These are phyloP conservation scores for Blastobotrys serpentis DNA, from an alignment of 1,139 yeast genomes.

Conservation along the genomic window DNA sequence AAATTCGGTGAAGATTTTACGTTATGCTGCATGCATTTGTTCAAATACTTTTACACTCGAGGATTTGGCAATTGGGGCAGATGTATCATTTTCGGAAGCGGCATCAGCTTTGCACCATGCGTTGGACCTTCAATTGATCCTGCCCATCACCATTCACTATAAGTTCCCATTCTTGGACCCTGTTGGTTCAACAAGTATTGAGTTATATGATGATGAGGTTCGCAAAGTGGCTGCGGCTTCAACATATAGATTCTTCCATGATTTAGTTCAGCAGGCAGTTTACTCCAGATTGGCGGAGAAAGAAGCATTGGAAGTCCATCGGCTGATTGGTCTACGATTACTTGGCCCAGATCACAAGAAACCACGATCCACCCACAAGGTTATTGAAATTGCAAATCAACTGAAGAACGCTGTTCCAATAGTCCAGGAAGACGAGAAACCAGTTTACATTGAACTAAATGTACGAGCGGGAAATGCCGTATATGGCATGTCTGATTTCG, in stretches of 20 bases:
- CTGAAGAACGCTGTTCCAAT: constrained; percentile 32
- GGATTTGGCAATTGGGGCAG: constrained; percentile 46
- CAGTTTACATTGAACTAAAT: constrained; percentile 29
- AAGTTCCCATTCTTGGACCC: constrained; percentile 50
- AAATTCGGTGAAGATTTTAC: constrained; percentile 36
- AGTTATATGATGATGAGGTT: constrained; percentile 41
- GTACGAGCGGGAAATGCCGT: constrained; percentile 34
- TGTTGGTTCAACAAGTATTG: constrained; percentile 41
- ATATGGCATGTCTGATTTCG: constrained; percentile 34
- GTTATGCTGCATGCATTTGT: constrained; percentile 49
- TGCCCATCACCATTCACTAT: constrained; percentile 47
- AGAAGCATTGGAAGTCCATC: constrained; percentile 42
- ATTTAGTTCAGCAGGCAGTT: constrained; percentile 40
- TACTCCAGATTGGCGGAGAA: constrained; percentile 34
- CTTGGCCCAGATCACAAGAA: constrained; percentile 33
- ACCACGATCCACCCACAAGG: constrained; percentile 27
- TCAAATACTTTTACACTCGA: constrained; percentile 46
- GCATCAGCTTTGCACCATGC: constrained; percentile 41
- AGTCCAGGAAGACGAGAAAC: constrained; percentile 29
- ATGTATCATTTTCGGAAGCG: constrained; percentile 37
- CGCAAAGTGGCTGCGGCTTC: constrained; percentile 44
- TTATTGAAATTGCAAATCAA: constrained; percentile 35
- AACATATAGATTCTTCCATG: constrained; percentile 41
- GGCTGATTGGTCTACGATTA: constrained; percentile 47
- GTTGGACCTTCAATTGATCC: constrained; percentile 40